Evolutionary conservation across 225 moss, liverwort and hornwort species (phyloP).

Genomic region (Thuidium tamariscinum): DNA sequence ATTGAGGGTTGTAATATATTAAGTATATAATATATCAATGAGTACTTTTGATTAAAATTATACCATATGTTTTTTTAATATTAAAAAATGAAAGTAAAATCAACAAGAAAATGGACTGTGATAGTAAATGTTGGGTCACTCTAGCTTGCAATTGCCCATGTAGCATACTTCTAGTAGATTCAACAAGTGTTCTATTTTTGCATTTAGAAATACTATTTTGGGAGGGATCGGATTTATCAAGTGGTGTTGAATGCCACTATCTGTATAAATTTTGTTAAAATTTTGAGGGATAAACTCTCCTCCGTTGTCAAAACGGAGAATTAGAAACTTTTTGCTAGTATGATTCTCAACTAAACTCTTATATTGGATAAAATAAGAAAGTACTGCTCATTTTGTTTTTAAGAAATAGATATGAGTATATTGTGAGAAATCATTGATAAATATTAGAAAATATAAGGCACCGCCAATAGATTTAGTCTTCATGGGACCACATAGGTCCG

Average conservation of each 20-base stretch:
- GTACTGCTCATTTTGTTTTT: not conserved
- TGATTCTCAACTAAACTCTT: not conserved
- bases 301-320: not conserved
- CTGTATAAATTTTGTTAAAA: not conserved
- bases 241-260: not conserved
- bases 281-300: not conserved
- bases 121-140: too few relatives aligned
- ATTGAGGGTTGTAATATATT: too few relatives aligned
- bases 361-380: not conserved
- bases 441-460: not conserved
- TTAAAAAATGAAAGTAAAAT: too few relatives aligned
- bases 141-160: too few relatives aligned
- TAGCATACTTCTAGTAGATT: not conserved
- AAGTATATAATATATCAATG: too few relatives aligned
- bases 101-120: too few relatives aligned
- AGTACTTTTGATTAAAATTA: too few relatives aligned
- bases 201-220: not conserved
- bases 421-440: not conserved
- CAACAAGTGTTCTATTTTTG: not conserved
- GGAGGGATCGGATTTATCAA: not conserved
- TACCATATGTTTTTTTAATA: too few relatives aligned
- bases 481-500: not conserved
- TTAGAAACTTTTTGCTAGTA: not conserved
- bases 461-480: not conserved
- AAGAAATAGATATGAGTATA: not conserved